These are phyloP conservation scores for Monilinia laxa DNA, from an alignment of 2,329 filamentous ascomycete species.

Conservation along the genomic window DNA sequence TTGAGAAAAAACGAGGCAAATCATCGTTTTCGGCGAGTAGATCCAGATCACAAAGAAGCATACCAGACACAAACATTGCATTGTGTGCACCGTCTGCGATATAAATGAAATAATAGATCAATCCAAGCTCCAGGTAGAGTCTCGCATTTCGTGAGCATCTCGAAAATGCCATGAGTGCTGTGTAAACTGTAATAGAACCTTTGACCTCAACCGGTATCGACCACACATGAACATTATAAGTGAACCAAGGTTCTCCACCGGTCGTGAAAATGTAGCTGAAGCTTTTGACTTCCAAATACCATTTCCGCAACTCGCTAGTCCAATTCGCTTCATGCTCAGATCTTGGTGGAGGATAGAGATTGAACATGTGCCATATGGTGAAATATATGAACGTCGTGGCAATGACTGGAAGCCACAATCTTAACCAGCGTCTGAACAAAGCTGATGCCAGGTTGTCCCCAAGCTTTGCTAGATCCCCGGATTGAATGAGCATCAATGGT, in stretches of 20 bases:
- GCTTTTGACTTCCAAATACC: conserved; percentile 58
- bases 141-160: conserved; percentile 55
- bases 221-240: conserved; percentile 59
- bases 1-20: conserved; percentile 51
- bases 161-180: conserved; percentile 52
- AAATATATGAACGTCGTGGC: conserved; percentile 45
- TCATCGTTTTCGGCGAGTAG: conserved; percentile 50
- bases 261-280: conserved; percentile 65
- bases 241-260: conserved; percentile 56
- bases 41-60: conserved; percentile 63
- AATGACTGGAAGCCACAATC: conserved; percentile 48
- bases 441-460: conserved; percentile 47
- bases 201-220: conserved; percentile 60
- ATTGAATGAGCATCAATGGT: conserved; percentile 45
- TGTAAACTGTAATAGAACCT: conserved; percentile 65
- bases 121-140: conserved; percentile 51
- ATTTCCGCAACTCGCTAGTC: conserved; percentile 35
- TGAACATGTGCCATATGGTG: conserved; percentile 36
- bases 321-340: conserved; percentile 29
- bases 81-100: conserved; percentile 64
- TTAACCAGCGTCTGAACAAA: conserved; percentile 48
- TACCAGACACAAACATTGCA: conserved; percentile 59
- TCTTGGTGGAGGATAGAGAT: conserved; percentile 26
- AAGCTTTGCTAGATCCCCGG: conserved; percentile 42
- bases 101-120: conserved; percentile 67